These are phyloP conservation scores for Neurospora sp. DNA, from an alignment of 495 filamentous ascomycete genomes.

Conservation along the genomic window DNA sequence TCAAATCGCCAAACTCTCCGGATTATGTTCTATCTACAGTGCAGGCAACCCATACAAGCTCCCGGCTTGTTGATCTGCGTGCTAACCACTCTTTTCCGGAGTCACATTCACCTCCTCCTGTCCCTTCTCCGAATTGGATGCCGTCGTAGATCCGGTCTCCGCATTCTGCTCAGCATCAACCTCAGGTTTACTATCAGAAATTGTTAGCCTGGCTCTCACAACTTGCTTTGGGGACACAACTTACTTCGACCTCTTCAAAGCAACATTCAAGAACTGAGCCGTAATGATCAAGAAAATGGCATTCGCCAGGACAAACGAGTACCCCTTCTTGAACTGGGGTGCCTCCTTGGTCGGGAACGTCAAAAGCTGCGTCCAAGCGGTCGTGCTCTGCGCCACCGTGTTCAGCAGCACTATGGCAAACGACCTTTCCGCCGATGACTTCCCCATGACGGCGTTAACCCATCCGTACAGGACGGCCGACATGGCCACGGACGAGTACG, in stretches of 20 bases:
- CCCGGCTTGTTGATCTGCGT: neutral
- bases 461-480: conserved; percentile 26
- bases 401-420: conserved; percentile 23
- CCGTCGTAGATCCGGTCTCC: neutral
- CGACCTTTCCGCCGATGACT: conserved; percentile 20
- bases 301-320: conserved; percentile 37
- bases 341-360: conserved; percentile 24
- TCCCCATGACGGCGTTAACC: conserved; percentile 21
- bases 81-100: neutral
- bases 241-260: conserved; percentile 19
- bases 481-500: conserved; percentile 22
- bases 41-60: accelerated
- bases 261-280: conserved; percentile 25
- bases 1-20: neutral
- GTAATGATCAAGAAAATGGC: conserved; percentile 33
- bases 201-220: neutral
- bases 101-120: neutral
- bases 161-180: neutral
- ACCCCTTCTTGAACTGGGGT: conserved; percentile 39
- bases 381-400: conserved; percentile 22
- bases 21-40: neutral
- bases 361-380: conserved; percentile 31
- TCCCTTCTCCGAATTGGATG: neutral
- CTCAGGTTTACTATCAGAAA: neutral
- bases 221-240: neutral